Conservation (phyloP, 75 land plant species). For the Pinus taeda region DNA sequence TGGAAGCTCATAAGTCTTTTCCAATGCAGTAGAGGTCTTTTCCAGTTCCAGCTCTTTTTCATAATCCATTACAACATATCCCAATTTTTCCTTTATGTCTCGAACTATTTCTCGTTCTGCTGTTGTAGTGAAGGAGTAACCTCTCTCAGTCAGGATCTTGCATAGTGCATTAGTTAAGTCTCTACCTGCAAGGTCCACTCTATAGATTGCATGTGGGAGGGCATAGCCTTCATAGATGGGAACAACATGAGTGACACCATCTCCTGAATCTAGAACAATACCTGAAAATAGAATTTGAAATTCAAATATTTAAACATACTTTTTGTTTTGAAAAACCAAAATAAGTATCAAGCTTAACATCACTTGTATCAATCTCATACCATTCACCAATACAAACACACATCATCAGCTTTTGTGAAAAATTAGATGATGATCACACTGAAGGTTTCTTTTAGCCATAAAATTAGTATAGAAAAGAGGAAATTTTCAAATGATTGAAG, state of each 20-base stretch:
- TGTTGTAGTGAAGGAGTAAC: conserved; percentile 58
- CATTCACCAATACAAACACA: too few relatives aligned
- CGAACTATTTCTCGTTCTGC: conserved; percentile 56
- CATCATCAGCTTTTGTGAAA: too few relatives aligned
- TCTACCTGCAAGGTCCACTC: conserved; percentile 52
- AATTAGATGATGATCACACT: too few relatives aligned
- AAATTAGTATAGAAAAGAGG: too few relatives aligned
- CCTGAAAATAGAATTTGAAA: conserved; percentile 13
- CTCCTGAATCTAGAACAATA: conserved; percentile 49
- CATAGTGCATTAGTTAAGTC: conserved; percentile 44
- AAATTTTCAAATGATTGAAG: not conserved
- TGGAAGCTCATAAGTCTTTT: conserved; percentile 59
- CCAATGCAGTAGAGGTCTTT: conserved; percentile 23
- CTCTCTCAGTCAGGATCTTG: conserved; percentile 54
- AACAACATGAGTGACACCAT: conserved; percentile 51
- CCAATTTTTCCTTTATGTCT: conserved; percentile 45
- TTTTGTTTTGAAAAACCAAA: too few relatives aligned
- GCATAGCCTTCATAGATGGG: conserved; percentile 53
- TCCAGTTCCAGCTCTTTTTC: conserved; percentile 46
- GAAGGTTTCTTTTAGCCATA: too few relatives aligned
- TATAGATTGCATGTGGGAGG: conserved; percentile 47
- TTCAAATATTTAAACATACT: not conserved
- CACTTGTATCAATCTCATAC: too few relatives aligned
- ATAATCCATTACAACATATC: conserved; percentile 44
- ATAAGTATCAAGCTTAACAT: too few relatives aligned